Conservation (phyloP, 805 yeast genomes). For the Maudiozyma turicensis region DNA sequence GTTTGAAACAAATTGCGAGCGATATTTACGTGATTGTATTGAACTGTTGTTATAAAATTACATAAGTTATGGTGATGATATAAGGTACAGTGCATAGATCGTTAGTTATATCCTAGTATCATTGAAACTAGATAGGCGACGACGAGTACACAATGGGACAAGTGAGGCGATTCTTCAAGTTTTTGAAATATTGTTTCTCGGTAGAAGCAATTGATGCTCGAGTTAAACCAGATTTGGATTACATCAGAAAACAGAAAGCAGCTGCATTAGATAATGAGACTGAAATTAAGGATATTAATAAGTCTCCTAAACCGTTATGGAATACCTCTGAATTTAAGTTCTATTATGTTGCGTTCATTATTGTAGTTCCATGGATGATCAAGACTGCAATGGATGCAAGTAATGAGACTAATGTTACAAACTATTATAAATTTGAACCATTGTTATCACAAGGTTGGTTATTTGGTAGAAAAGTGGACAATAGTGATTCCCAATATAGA, state of each 20-base stretch:
- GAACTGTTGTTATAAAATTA: too few relatives aligned
- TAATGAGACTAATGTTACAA: slow-evolving; percentile 56
- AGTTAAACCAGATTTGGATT: slow-evolving; percentile 14
- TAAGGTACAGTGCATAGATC: too few relatives aligned
- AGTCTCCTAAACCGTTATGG: slow-evolving; percentile 38
- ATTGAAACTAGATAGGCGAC: too few relatives aligned
- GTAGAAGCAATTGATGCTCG: slow-evolving; percentile 23
- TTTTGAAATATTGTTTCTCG: slow-evolving; percentile 17
- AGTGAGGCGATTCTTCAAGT: neutral
- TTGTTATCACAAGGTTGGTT: slow-evolving; percentile 78
- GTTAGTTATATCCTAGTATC: too few relatives aligned
- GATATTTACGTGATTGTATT: too few relatives aligned
- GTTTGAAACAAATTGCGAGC: too few relatives aligned
- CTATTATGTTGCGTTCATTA: slow-evolving; percentile 50
- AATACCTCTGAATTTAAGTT: slow-evolving; percentile 60
- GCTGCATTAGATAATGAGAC: neutral
- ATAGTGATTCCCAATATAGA: slow-evolving; percentile 81
- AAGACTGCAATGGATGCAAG: slow-evolving; percentile 76
- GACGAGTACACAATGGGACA: neutral
- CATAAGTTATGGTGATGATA: too few relatives aligned
- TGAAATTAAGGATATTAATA: neutral
- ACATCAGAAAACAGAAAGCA: slow-evolving; percentile 1
- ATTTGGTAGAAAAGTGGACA: slow-evolving; percentile 82
- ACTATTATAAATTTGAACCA: slow-evolving; percentile 53
- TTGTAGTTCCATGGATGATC: slow-evolving; percentile 76